These are phyloP conservation scores for Escovopsis sp. DNA, from an alignment of 2,329 filamentous ascomycete species.

Conservation along the genomic window DNA sequence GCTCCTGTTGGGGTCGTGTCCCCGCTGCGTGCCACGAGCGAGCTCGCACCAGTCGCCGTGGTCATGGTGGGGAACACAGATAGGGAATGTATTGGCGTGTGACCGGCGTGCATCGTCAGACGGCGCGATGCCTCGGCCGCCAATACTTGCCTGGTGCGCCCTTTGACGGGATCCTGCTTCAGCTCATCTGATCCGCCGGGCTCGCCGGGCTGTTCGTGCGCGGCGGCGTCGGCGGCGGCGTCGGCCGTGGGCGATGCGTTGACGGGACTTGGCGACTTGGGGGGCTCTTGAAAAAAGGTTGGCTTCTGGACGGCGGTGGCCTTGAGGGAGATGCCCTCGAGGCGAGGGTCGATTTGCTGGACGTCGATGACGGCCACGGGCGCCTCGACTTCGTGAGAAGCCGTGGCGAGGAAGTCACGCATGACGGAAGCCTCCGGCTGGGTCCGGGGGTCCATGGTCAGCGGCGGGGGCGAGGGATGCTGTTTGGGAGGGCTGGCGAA, in stretches of 20 bases:
- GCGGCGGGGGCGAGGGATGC: constrained; percentile 20
- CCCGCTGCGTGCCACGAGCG: constrained; percentile 13
- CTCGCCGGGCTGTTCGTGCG: constrained; percentile 2
- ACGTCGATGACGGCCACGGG: constrained; percentile 36
- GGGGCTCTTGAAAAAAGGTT: constrained; percentile 30
- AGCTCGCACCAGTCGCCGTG: constrained; percentile 21
- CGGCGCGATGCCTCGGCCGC: constrained; percentile 32
- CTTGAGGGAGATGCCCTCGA: constrained; percentile 45
- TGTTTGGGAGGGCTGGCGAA: constrained; percentile 17
- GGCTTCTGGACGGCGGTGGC: constrained; percentile 34
- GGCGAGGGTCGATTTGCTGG: constrained; percentile 38
- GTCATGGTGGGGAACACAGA: constrained; percentile 31
- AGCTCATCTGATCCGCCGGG: constrained; percentile 6
- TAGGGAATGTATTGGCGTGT: constrained; percentile 45
- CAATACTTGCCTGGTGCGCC: constrained; percentile 30
- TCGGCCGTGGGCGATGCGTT: constrained; percentile 9
- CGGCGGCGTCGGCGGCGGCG: too few species aligned
- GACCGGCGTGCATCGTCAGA: constrained; percentile 46
- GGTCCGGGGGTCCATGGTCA: constrained; percentile 28
- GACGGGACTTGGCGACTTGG: constrained; percentile 13
- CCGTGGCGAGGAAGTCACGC: constrained; percentile 19
- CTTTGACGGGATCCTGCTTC: constrained; percentile 19
- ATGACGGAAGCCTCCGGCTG: constrained; percentile 21
- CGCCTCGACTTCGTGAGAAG: neutral
- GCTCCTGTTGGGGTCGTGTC: constrained; percentile 16